Conservation (phyloP, 345 rosid genomes). For the Hirschfeldia incana region DNA sequence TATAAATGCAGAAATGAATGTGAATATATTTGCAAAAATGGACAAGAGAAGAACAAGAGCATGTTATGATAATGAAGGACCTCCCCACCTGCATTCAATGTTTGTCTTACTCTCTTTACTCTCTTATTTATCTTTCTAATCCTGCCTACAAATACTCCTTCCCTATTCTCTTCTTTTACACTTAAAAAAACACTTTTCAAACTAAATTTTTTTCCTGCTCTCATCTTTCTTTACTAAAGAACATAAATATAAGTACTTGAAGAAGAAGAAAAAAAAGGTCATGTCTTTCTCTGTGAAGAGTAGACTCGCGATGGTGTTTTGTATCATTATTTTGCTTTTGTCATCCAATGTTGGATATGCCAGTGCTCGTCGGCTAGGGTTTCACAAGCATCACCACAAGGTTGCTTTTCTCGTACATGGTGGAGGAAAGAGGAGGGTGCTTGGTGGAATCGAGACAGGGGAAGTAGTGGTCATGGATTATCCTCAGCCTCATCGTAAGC, state of each 20-base stretch:
- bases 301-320: slow-evolving; percentile 12
- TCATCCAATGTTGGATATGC: slow-evolving; percentile 26
- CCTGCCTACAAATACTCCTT: slow-evolving; percentile 38
- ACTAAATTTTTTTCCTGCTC: slow-evolving; percentile 12
- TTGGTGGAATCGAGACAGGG: slow-evolving; percentile 35
- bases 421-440: slow-evolving; percentile 29
- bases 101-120: slow-evolving; percentile 41
- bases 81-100: slow-evolving; percentile 42
- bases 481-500: slow-evolving; percentile 83
- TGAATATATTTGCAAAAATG: slow-evolving; percentile 20
- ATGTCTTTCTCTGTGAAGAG: slow-evolving; percentile 34
- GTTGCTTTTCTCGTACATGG: slow-evolving; percentile 4
- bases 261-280: slow-evolving; percentile 11
- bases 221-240: background rate
- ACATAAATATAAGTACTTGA: background rate
- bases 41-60: slow-evolving; percentile 39
- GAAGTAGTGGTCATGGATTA: slow-evolving; percentile 74
- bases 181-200: slow-evolving; percentile 10
- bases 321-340: slow-evolving; percentile 30
- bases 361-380: slow-evolving; percentile 28
- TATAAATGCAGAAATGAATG: slow-evolving; percentile 28
- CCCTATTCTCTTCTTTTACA: slow-evolving; percentile 30
- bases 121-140: background rate
- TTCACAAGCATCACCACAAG: slow-evolving; percentile 33
- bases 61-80: slow-evolving; percentile 40